Base-by-base conservation (phyloP, 257 asterid genomes). In the Capsicum rhomboideum region DNA sequence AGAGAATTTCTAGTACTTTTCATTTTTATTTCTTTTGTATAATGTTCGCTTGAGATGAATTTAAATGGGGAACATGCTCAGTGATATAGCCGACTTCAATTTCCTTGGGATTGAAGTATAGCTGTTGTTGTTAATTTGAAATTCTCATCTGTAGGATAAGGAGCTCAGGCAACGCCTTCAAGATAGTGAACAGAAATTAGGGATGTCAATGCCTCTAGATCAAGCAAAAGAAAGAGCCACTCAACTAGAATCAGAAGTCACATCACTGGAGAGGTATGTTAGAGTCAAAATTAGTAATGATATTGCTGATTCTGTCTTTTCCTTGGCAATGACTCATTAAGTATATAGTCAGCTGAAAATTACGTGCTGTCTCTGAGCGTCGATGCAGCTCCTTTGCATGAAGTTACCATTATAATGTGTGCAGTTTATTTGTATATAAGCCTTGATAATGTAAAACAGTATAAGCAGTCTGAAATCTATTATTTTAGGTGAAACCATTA, bases 121-220 rank as follows among this genome's bases (percentile, higher is more conserved):
- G 9, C 10, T 78, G 23, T 14, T 44, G 12, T 59, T 85, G 4
- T 34, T 8, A 64, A 56, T 46, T 9, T 20, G 56, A 46, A n/a
- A 13, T 79, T n/a, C 21, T 81, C 37, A 40, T 82, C n/a, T 87
- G 85, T 87, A 95, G 98, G 98, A 97, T 86, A 91, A 90, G 86
- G 94, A 91, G 77, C 91, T 97, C 21, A 91, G 99, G 85, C 87
- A 87, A 86, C 89, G 97, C 83, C 93, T 97, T 85, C 97, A 95
- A 86, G 98, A 92, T 84, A 97, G 99, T 78, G 99, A 97, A 85
- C 89, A 49, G 86, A 93, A 92, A 88, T 86, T 97, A 82, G 99
- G 99, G 80, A 82, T 89, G 82, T 93, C 98, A 8, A 95, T 97
- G 98, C 99, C 99, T 66, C 81, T 93, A 74, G 92, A 91, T 59